Evolutionary conservation across 2,329 filamentous ascomycete genomes (phyloP).

Genomic region (Akanthomyces dipterigenus): DNA sequence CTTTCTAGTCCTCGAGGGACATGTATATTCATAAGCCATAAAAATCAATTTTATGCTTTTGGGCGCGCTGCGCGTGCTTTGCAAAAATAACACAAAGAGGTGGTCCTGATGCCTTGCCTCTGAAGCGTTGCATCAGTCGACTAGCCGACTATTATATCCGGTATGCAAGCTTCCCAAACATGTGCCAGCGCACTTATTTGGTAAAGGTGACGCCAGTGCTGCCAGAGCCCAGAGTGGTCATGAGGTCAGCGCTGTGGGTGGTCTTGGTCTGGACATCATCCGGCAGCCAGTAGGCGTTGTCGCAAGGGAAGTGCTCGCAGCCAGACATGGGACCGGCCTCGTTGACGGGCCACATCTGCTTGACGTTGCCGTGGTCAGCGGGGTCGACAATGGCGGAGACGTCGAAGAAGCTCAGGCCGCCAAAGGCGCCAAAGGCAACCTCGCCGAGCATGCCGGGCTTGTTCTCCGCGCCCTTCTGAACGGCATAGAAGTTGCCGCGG

Average conservation of each 20-base stretch:
- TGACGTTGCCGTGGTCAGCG: slow-evolving; percentile 43
- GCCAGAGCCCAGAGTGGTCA: slow-evolving; percentile 42
- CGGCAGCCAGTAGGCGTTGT: slow-evolving; percentile 45
- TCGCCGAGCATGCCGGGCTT: slow-evolving; percentile 46
- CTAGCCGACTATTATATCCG: slow-evolving; percentile 10
- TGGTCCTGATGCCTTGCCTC: background rate
- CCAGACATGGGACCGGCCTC: slow-evolving; percentile 37
- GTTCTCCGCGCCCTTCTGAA: slow-evolving; percentile 36
- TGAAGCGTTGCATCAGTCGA: slow-evolving; percentile 8
- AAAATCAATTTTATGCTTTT: slow-evolving; percentile 12
- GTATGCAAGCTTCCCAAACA: background rate
- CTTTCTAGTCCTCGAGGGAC: slow-evolving; percentile 6
- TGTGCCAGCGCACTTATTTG: background rate
- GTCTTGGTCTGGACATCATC: slow-evolving; percentile 51
- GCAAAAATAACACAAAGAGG: background rate
- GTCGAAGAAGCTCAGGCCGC: slow-evolving; percentile 48
- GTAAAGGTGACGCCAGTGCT: slow-evolving; percentile 19
- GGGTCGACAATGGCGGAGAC: slow-evolving; percentile 52
- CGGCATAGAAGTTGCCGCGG: slow-evolving; percentile 46
- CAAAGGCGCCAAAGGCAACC: slow-evolving; percentile 41
- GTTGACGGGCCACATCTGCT: slow-evolving; percentile 44
- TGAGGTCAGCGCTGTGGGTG: slow-evolving; percentile 40
- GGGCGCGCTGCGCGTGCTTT: slow-evolving; percentile 3
- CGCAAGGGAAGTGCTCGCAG: slow-evolving; percentile 45
- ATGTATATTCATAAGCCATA: slow-evolving; percentile 7